Percentiles rank a stretch among this genome's conserved stretches.
Conservation (phyloP, 1,284 basidiomycete genomes). For the Fomitopsis betulina region DNA sequence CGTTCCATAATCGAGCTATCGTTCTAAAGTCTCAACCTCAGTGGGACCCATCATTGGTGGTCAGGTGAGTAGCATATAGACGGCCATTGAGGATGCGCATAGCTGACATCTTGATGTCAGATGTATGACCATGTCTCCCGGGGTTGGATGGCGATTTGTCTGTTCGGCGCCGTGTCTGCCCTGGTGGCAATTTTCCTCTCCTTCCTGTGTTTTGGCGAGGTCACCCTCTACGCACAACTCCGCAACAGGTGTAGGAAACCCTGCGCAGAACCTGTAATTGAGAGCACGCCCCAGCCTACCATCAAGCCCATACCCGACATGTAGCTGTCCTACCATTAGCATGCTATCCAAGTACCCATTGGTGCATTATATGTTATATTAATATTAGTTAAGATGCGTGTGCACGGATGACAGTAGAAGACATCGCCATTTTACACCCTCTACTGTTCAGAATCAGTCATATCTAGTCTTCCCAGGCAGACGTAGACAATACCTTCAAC, state of each 20-base stretch:
- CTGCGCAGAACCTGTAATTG: background rate
- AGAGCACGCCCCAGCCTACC: background rate
- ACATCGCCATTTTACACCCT: no score
- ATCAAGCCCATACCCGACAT: no score
- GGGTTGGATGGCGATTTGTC: slow-evolving; percentile 56
- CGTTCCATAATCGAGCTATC: background rate
- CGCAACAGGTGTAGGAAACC: background rate
- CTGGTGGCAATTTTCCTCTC: slow-evolving; percentile 34
- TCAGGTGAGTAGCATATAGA: slow-evolving; percentile 37
- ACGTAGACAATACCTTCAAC: no score
- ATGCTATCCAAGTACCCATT: no score
- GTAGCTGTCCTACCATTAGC: no score
- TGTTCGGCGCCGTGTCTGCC: slow-evolving; percentile 41
- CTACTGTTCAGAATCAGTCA: no score
- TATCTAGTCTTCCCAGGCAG: no score
- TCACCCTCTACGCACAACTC: slow-evolving; percentile 34
- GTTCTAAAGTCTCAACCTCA: slow-evolving; percentile 18
- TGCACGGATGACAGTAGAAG: no score
- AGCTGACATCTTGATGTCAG: slow-evolving; percentile 25
- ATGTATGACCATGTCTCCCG: slow-evolving; percentile 48
- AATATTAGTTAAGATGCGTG: no score
- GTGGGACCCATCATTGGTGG: slow-evolving; percentile 69
- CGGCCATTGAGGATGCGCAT: background rate
- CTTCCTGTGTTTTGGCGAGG: slow-evolving; percentile 43
- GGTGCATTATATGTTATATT: no score